phyloP scores from a whole-genome alignment of 2,329 filamentous ascomycete species.

The Magnaporthiopsis incrustans region DNA sequence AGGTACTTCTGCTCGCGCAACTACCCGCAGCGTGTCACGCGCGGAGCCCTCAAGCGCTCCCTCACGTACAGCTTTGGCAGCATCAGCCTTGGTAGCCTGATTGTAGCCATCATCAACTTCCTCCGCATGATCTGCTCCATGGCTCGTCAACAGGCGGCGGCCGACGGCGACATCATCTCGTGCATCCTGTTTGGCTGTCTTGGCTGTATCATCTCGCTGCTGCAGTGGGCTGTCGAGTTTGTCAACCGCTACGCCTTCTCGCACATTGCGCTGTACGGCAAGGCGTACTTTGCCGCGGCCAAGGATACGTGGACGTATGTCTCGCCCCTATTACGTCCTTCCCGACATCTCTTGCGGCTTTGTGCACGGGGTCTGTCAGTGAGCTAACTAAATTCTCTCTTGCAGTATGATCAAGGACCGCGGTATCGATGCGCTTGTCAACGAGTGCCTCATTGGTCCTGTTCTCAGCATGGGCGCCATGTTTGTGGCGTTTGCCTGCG shows the following conservation, averaged over 20 bases:
- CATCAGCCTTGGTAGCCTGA: conserved; percentile 75
- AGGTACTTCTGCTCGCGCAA: conserved; percentile 64
- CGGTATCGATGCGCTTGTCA: conserved; percentile 82
- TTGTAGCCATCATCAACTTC: conserved; percentile 82
- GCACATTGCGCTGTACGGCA: conserved; percentile 89
- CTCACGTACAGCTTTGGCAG: conserved; percentile 90
- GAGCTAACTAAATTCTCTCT: no score
- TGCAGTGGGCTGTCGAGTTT: conserved; percentile 83
- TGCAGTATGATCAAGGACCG: conserved; percentile 75
- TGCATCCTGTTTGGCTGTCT: conserved; percentile 65
- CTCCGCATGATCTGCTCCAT: conserved; percentile 74
- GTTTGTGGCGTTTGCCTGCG: conserved; percentile 77
- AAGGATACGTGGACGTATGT: conserved; percentile 73
- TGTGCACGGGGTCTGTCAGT: background rate
- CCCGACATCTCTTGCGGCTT: background rate
- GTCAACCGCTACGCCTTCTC: conserved; percentile 90
- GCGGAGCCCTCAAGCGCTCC: conserved; percentile 72
- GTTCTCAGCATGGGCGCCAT: conserved; percentile 70
- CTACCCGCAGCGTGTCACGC: conserved; percentile 70
- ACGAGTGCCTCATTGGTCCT: conserved; percentile 74
- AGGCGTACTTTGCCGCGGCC: conserved; percentile 75
- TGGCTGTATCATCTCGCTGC: conserved; percentile 64
- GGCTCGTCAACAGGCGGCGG: conserved; percentile 58
- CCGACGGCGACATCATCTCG: conserved; percentile 60
- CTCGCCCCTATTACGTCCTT: conserved; percentile 16